A percentile compares a stretch with the other conserved stretches of the same genome.
phyloP scores from a whole-genome alignment of 2,329 filamentous ascomycete species.

The Clonostachys chloroleuca region DNA sequence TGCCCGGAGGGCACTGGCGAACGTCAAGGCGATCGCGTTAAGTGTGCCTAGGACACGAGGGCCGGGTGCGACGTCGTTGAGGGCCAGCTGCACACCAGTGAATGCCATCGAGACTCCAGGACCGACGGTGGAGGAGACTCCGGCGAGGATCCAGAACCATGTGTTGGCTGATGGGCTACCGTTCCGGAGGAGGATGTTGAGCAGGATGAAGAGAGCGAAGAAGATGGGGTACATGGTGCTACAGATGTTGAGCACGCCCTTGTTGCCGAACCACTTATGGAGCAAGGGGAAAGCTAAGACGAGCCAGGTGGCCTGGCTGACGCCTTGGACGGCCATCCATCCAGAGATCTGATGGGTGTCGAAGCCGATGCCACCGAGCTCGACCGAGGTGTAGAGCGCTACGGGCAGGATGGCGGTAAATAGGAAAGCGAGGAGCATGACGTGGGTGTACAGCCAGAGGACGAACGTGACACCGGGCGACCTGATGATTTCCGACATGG shows the following conservation, averaged over 20 bases:
- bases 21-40: slow-evolving; percentile 58
- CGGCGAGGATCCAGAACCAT: slow-evolving; percentile 50
- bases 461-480: slow-evolving; percentile 62
- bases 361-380: slow-evolving; percentile 63
- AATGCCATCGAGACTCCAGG: slow-evolving; percentile 65
- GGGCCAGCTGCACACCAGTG: slow-evolving; percentile 65
- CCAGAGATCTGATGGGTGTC: slow-evolving; percentile 58
- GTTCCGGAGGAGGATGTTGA: slow-evolving; percentile 41
- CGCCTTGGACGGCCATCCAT: slow-evolving; percentile 60
- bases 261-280: slow-evolving; percentile 63
- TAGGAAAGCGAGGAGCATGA: slow-evolving; percentile 64
- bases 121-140: slow-evolving; percentile 43
- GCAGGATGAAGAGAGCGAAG: slow-evolving; percentile 50
- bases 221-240: slow-evolving; percentile 55
- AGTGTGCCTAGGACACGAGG: slow-evolving; percentile 63
- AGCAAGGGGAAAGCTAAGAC: slow-evolving; percentile 65
- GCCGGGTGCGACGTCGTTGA: slow-evolving; percentile 71
- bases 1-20: slow-evolving; percentile 56
- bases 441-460: slow-evolving; percentile 60
- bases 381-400: slow-evolving; percentile 60
- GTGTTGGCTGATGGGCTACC: slow-evolving; percentile 25
- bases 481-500: slow-evolving; percentile 42
- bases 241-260: slow-evolving; percentile 57
- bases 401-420: slow-evolving; percentile 70
- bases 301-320: slow-evolving; percentile 67